phyloP scores from a whole-genome alignment of 352 stramenopile genomes.

The Phytophthora melonis region DNA sequence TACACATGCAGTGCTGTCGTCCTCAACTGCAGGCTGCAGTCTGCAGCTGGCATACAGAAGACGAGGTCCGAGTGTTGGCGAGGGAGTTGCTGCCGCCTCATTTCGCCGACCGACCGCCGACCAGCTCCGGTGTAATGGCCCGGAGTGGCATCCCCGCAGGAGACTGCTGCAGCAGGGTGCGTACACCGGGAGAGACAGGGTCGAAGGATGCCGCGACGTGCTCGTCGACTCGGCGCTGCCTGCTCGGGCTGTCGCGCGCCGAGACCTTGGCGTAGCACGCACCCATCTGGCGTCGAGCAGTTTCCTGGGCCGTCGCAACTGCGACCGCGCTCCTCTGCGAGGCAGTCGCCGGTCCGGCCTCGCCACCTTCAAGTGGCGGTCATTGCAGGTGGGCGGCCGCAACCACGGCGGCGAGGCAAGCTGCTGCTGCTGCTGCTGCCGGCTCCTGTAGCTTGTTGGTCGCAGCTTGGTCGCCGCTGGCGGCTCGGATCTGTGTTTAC shows the following conservation, averaged over 20 bases:
- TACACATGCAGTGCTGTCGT: neutral
- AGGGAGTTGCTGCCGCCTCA: neutral
- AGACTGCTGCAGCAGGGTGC: neutral
- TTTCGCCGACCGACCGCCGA: slow-evolving; percentile 1
- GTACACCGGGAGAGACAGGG: slow-evolving; percentile 25
- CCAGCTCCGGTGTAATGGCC: slow-evolving; percentile 10
- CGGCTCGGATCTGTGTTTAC: slow-evolving; percentile 16
- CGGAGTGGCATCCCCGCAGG: neutral
- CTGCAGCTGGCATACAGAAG: too few relatives aligned
- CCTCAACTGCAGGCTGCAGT: neutral
- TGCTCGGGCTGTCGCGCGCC: neutral
- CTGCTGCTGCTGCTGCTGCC: too few relatives aligned
- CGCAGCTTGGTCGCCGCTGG: neutral
- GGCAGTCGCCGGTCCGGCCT: slow-evolving; percentile 10
- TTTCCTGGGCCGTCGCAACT: slow-evolving; percentile 29
- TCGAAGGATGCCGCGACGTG: slow-evolving; percentile 19
- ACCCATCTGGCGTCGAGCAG: slow-evolving; percentile 36
- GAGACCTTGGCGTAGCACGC: slow-evolving; percentile 33
- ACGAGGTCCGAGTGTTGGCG: too few relatives aligned
- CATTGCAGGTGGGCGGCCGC: neutral
- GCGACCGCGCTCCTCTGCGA: slow-evolving; percentile 24
- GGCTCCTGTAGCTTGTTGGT: too few relatives aligned
- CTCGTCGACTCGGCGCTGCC: slow-evolving; percentile 4
- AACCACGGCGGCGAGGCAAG: neutral
- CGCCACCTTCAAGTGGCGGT: neutral